A percentile compares a stretch with the other conserved stretches of the same genome.
Conservation (phyloP, 768 basidiomycete genomes). For the Boletus sp. region DNA sequence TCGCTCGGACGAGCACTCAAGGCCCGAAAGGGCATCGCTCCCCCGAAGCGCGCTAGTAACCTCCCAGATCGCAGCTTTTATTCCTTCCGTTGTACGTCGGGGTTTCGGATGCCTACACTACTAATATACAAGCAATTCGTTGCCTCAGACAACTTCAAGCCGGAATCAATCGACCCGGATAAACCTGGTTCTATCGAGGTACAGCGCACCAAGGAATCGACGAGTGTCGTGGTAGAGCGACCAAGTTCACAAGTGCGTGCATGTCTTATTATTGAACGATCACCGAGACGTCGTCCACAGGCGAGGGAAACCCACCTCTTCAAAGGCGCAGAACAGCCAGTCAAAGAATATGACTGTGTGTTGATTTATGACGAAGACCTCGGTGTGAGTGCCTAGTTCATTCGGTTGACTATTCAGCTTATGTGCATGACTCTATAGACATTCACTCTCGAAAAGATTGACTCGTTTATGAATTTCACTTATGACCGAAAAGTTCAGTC, state of each 20-base stretch:
- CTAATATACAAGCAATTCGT: constrained; percentile 2
- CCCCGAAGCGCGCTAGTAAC: constrained; percentile 37
- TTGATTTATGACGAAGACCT: constrained; percentile 77
- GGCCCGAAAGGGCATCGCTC: constrained; percentile 57
- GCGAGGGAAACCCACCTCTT: constrained; percentile 55
- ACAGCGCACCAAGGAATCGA: constrained; percentile 50
- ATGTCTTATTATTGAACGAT: background rate
- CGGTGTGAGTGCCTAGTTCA: constrained; percentile 45
- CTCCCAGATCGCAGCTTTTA: constrained; percentile 70
- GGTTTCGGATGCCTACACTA: background rate
- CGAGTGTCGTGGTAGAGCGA: constrained; percentile 60
- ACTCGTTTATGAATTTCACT: constrained; percentile 56
- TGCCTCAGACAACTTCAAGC: constrained; percentile 69
- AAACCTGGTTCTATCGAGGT: constrained; percentile 68
- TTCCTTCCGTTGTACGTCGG: constrained; percentile 68
- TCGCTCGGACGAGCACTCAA: constrained; percentile 67
- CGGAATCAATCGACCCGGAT: constrained; percentile 62
- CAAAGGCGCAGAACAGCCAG: constrained; percentile 52
- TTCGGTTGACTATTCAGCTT: background rate
- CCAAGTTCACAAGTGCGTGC: constrained; percentile 57
- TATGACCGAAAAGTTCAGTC: constrained; percentile 47
- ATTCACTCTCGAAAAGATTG: constrained; percentile 74
- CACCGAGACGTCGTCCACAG: constrained; percentile 33
- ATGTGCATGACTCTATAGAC: constrained; percentile 42
- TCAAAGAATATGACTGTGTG: constrained; percentile 74